These are phyloP conservation scores for Penicillium soppii DNA, from an alignment of 495 filamentous ascomycete genomes.

Conservation along the genomic window DNA sequence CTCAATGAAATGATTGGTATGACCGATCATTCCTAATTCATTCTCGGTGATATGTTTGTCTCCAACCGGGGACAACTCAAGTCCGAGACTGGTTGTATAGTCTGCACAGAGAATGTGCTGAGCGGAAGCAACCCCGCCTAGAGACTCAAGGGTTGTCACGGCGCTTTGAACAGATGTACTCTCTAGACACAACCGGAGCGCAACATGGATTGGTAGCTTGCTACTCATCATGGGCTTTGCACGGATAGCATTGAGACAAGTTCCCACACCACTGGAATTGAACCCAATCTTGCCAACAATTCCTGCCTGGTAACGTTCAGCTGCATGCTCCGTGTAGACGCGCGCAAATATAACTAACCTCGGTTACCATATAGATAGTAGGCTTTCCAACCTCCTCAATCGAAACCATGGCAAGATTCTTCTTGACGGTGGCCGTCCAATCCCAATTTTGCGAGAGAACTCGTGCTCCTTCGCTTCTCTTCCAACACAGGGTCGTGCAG, in stretches of 20 bases:
- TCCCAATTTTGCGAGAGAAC: slow-evolving; percentile 71
- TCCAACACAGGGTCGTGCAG: slow-evolving; percentile 61
- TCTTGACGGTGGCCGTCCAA: slow-evolving; percentile 45
- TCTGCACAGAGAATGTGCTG: slow-evolving; percentile 65
- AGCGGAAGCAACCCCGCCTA: slow-evolving; percentile 57
- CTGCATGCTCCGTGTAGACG: background rate
- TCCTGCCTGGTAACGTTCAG: slow-evolving; percentile 48
- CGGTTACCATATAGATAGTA: slow-evolving; percentile 48
- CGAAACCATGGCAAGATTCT: slow-evolving; percentile 55
- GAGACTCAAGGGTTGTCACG: slow-evolving; percentile 42
- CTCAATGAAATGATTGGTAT: slow-evolving; percentile 64
- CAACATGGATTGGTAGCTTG: slow-evolving; percentile 62
- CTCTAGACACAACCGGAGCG: slow-evolving; percentile 59
- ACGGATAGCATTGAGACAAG: slow-evolving; percentile 66
- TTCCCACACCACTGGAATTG: slow-evolving; percentile 61
- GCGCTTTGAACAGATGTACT: slow-evolving; percentile 51
- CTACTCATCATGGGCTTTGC: slow-evolving; percentile 54
- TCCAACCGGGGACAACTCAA: slow-evolving; percentile 59
- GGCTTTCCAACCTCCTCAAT: slow-evolving; percentile 51
- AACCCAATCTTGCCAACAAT: slow-evolving; percentile 74
- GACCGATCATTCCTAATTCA: slow-evolving; percentile 46
- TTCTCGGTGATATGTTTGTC: slow-evolving; percentile 50
- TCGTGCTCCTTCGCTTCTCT: slow-evolving; percentile 30
- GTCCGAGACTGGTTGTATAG: slow-evolving; percentile 46
- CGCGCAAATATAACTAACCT: slow-evolving; percentile 19